Percentiles rank a stretch among this genome's conserved stretches.
Evolutionary conservation across 352 stramenopile genomes (phyloP).

Genomic region (Pythium dissotocum): DNA sequence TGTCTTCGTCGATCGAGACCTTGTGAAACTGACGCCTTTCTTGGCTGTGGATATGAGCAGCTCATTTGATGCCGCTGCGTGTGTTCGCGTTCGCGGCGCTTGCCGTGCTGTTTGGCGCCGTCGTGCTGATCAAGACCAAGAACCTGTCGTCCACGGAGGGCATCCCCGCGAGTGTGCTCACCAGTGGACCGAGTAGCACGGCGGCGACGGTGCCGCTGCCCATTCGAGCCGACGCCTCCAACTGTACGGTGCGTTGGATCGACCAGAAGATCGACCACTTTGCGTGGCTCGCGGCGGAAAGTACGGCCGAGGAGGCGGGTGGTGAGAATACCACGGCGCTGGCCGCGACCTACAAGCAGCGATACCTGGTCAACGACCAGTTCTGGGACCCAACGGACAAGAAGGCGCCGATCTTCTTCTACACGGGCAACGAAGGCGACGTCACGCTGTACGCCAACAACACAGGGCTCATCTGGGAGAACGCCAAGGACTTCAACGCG

Average conservation of each 20-base stretch:
- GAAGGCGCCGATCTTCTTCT: constrained; percentile 91
- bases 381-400: constrained; percentile 70
- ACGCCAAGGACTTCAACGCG: constrained; percentile 86
- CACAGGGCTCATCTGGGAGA: constrained; percentile 95
- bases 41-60: not conserved
- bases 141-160: constrained; percentile 47
- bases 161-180: constrained; percentile 42
- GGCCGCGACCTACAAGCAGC: constrained; percentile 75
- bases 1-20: not conserved
- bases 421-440: constrained; percentile 94
- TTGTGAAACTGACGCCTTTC: not conserved
- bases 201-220: not conserved
- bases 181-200: constrained; percentile 10
- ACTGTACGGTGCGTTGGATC: constrained; percentile 87
- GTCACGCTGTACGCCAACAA: constrained; percentile 94
- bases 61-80: constrained; percentile 38
- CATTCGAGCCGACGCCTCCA: constrained; percentile 49
- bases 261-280: constrained; percentile 92
- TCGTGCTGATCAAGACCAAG: constrained; percentile 75
- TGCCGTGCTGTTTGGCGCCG: constrained; percentile 52
- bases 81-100: constrained; percentile 51
- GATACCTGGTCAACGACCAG: constrained; percentile 89
- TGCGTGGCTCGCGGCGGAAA: constrained; percentile 41
- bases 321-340: constrained; percentile 21
- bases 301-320: constrained; percentile 19